Percentiles rank a stretch among this genome's conserved stretches.
Conservation (phyloP, 2,329 filamentous ascomycete genomes). For the Clonostachys rhizophaga region DNA sequence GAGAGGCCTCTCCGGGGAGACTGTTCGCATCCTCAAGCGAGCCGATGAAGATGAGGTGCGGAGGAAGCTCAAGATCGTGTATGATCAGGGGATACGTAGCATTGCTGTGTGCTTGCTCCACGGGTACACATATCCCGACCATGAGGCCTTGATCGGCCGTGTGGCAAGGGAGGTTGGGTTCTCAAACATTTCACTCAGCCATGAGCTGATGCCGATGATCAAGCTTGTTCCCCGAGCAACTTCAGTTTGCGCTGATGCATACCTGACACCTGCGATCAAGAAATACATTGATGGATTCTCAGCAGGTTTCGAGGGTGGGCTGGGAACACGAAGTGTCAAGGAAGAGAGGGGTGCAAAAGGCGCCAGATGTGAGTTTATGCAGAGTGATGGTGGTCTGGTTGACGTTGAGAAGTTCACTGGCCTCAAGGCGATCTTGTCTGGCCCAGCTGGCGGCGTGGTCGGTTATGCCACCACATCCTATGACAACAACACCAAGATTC, state of each 20-base stretch:
- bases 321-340: conserved; percentile 73
- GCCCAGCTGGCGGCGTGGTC: conserved; percentile 89
- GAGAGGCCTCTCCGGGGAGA: conserved; percentile 63
- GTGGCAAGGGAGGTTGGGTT: conserved; percentile 73
- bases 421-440: conserved; percentile 78
- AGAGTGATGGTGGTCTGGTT: conserved; percentile 71
- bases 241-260: conserved; percentile 37
- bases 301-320: conserved; percentile 72
- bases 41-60: conserved; percentile 51
- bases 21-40: conserved; percentile 60
- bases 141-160: conserved; percentile 73
- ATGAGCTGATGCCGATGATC: conserved; percentile 37
- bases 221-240: conserved; percentile 35
- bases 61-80: conserved; percentile 56
- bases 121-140: conserved; percentile 83
- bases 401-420: conserved; percentile 82
- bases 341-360: conserved; percentile 59
- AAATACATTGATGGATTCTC: conserved; percentile 67
- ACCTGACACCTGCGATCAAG: conserved; percentile 34
- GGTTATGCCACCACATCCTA: conserved; percentile 91
- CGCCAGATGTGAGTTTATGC: conserved; percentile 92
- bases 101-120: conserved; percentile 92
- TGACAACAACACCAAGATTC: conserved; percentile 74
- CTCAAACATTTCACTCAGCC: conserved; percentile 63
- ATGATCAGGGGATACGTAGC: conserved; percentile 65